Conservation (phyloP, 2,329 filamentous ascomycete genomes). For the Eurotiales sp. region DNA sequence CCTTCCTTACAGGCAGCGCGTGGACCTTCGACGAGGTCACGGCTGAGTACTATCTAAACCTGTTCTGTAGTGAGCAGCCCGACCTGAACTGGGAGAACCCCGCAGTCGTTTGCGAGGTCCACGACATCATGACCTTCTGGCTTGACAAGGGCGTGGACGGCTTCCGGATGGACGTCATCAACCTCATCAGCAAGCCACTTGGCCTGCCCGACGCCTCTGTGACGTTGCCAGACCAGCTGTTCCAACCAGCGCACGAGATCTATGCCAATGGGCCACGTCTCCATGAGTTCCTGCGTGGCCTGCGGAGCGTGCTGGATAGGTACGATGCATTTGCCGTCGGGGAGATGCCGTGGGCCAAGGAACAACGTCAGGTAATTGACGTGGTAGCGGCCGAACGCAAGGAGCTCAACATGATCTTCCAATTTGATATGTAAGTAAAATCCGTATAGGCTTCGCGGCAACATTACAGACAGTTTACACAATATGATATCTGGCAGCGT, state of each 20-base stretch:
- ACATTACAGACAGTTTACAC: too few relatives aligned
- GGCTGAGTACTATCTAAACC: conserved; percentile 69
- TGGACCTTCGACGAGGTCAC: conserved; percentile 65
- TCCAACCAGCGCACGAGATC: conserved; percentile 35
- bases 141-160: conserved; percentile 67
- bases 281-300: conserved; percentile 54
- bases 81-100: conserved; percentile 83
- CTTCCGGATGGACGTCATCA: conserved; percentile 72
- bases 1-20: conserved; percentile 21
- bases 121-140: conserved; percentile 74
- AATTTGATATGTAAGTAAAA: conserved; percentile 62
- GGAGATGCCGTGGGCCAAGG: conserved; percentile 53
- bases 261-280: conserved; percentile 57
- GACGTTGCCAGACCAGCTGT: conserved; percentile 21
- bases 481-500: too few relatives aligned
- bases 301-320: too few relatives aligned
- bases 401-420: conserved; percentile 62
- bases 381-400: background rate
- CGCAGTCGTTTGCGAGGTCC: conserved; percentile 64
- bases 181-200: conserved; percentile 64
- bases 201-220: conserved; percentile 47
- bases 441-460: too few relatives aligned
- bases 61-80: conserved; percentile 72
- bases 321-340: conserved; percentile 60
- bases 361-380: too few relatives aligned